Percentiles rank a stretch among this genome's conserved stretches.
These are phyloP conservation scores for Neurospora sp. DNA, from an alignment of 495 filamentous ascomycete species.

Conservation along the genomic window DNA sequence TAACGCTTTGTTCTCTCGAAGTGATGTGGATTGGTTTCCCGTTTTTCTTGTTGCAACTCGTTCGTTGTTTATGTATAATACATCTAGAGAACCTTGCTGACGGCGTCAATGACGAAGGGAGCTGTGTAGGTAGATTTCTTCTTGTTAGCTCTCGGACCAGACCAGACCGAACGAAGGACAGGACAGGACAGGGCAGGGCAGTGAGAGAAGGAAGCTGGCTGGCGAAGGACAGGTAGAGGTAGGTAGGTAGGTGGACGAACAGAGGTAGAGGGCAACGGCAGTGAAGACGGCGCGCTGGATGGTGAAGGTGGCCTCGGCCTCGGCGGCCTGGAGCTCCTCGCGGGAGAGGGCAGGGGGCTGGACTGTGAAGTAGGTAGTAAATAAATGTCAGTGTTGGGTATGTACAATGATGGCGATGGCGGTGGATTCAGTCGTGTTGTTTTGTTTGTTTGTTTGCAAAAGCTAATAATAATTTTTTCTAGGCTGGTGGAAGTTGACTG, in stretches of 20 bases:
- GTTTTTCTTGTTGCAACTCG: neutral
- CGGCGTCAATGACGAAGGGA: conserved; percentile 73
- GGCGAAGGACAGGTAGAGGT: neutral
- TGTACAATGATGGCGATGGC: no score
- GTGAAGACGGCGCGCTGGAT: conserved; percentile 52
- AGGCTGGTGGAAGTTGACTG: no score
- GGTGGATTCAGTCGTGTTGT: neutral
- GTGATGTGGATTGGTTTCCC: neutral
- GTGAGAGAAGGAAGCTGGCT: neutral
- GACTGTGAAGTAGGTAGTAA: conserved; percentile 12
- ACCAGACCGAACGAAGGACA: neutral
- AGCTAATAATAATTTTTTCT: no score
- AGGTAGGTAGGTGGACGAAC: conserved; percentile 39
- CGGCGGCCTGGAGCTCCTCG: conserved; percentile 51
- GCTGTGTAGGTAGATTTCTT: conserved; percentile 34
- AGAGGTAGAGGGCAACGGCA: conserved; percentile 67
- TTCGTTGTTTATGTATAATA: neutral
- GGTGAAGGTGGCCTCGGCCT: conserved; percentile 59
- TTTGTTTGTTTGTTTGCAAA: neutral
- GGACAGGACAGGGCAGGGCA: neutral
- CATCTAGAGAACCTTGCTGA: conserved; percentile 59
- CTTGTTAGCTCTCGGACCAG: conserved; percentile 5
- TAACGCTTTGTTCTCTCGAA: neutral
- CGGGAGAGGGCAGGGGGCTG: conserved; percentile 39
- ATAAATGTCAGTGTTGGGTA: neutral